Percentiles rank a stretch among this genome's conserved stretches.
Evolutionary conservation across 129 eudicot species (phyloP).

Genomic region (Chrysanthemum seticuspe): DNA sequence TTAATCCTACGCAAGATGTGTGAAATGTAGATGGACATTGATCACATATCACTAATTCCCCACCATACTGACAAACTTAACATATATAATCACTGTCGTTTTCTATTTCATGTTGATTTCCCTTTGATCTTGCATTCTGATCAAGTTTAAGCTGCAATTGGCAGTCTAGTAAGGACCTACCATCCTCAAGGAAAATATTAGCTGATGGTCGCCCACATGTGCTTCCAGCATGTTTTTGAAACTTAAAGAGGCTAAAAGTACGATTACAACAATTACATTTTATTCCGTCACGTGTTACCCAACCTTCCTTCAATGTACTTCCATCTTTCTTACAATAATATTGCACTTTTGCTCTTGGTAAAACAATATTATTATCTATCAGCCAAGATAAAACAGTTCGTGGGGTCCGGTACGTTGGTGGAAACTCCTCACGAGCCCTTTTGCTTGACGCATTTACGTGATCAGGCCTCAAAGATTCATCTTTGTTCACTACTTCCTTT

Average conservation of each 20-base stretch:
- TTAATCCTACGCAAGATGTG: conserved; percentile 63
- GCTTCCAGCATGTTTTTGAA: conserved; percentile 77
- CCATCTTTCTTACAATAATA: conserved; percentile 39
- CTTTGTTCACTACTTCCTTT: not conserved
- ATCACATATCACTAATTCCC: conserved; percentile 74
- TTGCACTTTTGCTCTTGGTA: conserved; percentile 64
- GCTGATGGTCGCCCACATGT: conserved; percentile 45
- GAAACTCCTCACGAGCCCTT: conserved; percentile 42
- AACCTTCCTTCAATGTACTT: conserved; percentile 46
- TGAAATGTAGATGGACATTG: conserved; percentile 86
- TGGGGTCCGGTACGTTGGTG: conserved; percentile 48
- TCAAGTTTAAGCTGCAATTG: conserved; percentile 38
- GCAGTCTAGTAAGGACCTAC: conserved; percentile 69
- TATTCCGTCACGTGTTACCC: conserved; percentile 74
- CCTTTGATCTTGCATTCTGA: conserved; percentile 29
- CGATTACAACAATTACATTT: conserved; percentile 73
- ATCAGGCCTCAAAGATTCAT: conserved; percentile 27
- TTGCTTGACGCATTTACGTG: conserved; percentile 54
- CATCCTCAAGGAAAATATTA: conserved; percentile 70
- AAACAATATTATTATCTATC: conserved; percentile 58
- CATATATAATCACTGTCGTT: conserved; percentile 74
- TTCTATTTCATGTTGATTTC: conserved; percentile 19
- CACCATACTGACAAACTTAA: conserved; percentile 78
- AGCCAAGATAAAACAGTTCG: conserved; percentile 75
- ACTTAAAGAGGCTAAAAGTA: conserved; percentile 48